Evolutionary conservation across 2,329 filamentous ascomycete species (phyloP), one percentile per base, ranked within the genome.

Genomic region (Hypomyces rosellus): DNA sequence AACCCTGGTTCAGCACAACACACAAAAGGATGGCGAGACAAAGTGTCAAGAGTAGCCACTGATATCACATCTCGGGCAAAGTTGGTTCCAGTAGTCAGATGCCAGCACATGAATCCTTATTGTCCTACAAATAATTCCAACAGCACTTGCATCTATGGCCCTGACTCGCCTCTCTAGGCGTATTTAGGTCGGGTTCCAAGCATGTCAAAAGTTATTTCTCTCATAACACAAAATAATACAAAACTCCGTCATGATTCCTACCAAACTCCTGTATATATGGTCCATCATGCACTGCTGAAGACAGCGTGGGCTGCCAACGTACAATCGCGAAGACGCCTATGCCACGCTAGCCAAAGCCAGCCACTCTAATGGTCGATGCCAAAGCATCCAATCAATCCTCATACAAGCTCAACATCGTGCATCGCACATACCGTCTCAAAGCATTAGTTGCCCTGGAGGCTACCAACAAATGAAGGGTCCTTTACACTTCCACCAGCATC

Each of bases 401-500:
- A n/a, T 38, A 22, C 25, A 16, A 15, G 22, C 11, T 20, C 16
- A 38, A 46, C n/a, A 37, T 18, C 42, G 7, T 34, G 25, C 14
- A n/a, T 45, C 42, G 2, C 25, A 30, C 6, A 30, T 30, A 6
- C 6, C 25, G 9, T 30, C 6, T 11, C 25, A 7, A 11, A 11
- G 9, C 25, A 30, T 30, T 30, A 30, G 9, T 30, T 30, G 25
- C 25, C 25, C 58, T 77, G 74, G 56, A 84, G 72, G 65, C 80
- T 84, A 56, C 80, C 80, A 34, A 82, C 78, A 61, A 82, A 84
- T 25, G 81, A 83, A 8, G 89, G 88, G 67, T 96, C 93, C 72
- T 87, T 95, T 55, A 97, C 86, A 71, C 90, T 96, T 55, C 93
- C 92, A 57, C 93, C 92, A 33, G 86, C 93, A 69, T 97, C 92